Conservation (phyloP, 2,329 filamentous ascomycete species). For the Aspergillus sp. region DNA sequence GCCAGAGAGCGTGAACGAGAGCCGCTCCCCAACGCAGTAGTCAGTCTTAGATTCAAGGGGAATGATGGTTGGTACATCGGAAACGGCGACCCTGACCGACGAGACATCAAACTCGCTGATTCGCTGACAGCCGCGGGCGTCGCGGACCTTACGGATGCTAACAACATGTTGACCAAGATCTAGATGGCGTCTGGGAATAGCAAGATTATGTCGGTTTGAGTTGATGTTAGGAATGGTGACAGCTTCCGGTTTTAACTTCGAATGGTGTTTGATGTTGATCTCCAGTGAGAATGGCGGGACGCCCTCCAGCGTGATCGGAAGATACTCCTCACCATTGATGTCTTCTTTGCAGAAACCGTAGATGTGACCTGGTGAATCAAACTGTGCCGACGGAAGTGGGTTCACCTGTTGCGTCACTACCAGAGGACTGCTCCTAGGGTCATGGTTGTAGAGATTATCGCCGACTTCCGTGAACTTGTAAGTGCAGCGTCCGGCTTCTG, state of each 20-base stretch:
- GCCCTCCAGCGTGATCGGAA: conserved; percentile 77
- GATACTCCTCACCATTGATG: conserved; percentile 70
- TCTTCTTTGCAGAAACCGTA: conserved; percentile 94
- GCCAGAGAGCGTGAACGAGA: conserved; percentile 85
- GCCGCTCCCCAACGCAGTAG: conserved; percentile 91
- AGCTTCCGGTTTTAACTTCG: conserved; percentile 67
- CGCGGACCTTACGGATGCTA: conserved; percentile 80
- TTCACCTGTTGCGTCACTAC: conserved; percentile 76
- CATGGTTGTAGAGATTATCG: conserved; percentile 76
- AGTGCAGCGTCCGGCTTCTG: conserved; percentile 70
- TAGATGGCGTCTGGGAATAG: conserved; percentile 74
- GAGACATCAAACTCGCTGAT: conserved; percentile 63
- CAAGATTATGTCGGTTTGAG: conserved; percentile 65
- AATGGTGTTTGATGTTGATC: conserved; percentile 86
- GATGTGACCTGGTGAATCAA: conserved; percentile 77
- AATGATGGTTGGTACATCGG: conserved; percentile 85
- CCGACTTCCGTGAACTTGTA: conserved; percentile 78
- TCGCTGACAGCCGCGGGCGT: conserved; percentile 76
- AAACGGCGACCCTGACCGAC: conserved; percentile 82
- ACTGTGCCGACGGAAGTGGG: conserved; percentile 70
- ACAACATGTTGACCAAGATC: conserved; percentile 84
- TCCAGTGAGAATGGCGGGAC: conserved; percentile 83
- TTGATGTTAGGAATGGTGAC: conserved; percentile 74
- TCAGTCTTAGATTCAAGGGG: conserved; percentile 75
- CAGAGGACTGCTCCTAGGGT: conserved; percentile 58